Evolutionary conservation across 2,329 filamentous ascomycete species (phyloP).

Genomic region (Aciculosporium take): DNA sequence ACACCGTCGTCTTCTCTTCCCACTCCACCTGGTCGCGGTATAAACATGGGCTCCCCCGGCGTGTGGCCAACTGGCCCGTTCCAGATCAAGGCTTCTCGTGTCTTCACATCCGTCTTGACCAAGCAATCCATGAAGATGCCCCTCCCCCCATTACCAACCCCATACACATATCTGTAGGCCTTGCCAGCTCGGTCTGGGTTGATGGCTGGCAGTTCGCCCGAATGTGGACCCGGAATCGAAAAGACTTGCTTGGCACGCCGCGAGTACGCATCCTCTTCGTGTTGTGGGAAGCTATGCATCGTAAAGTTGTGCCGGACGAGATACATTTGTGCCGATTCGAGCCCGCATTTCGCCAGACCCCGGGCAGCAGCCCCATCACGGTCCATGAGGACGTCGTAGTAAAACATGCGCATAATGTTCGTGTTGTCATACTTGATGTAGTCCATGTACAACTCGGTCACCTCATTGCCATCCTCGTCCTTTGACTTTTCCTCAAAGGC

Average conservation of each 20-base stretch:
- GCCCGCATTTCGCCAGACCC: slow-evolving; percentile 27
- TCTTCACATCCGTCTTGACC: slow-evolving; percentile 49
- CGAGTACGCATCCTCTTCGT: slow-evolving; percentile 8
- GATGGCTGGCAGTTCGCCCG: slow-evolving; percentile 52
- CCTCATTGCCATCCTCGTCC: slow-evolving; percentile 17
- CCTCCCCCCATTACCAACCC: slow-evolving; percentile 38
- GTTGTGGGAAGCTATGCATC: slow-evolving; percentile 13
- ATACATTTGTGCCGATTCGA: slow-evolving; percentile 19
- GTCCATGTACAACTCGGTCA: slow-evolving; percentile 47
- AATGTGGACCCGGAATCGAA: slow-evolving; percentile 36
- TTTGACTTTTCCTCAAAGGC: slow-evolving; percentile 48
- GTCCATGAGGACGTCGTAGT: slow-evolving; percentile 53
- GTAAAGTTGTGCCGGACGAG: slow-evolving; percentile 31
- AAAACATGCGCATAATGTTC: slow-evolving; percentile 52
- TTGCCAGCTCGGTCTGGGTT: slow-evolving; percentile 40
- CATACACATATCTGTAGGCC: slow-evolving; percentile 47
- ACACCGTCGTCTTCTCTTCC: slow-evolving; percentile 49
- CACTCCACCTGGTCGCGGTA: slow-evolving; percentile 28
- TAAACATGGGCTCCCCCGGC: slow-evolving; percentile 56
- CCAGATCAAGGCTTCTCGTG: slow-evolving; percentile 41
- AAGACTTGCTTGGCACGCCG: slow-evolving; percentile 21
- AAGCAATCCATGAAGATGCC: slow-evolving; percentile 49
- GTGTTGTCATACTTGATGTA: slow-evolving; percentile 47
- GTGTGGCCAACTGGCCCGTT: slow-evolving; percentile 42
- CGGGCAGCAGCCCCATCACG: slow-evolving; percentile 29